Percentiles rank a stretch among this genome's conserved stretches.
These are phyloP conservation scores for Coriolopsis trogii DNA, from an alignment of 1,284 basidiomycete genomes.

Conservation along the genomic window DNA sequence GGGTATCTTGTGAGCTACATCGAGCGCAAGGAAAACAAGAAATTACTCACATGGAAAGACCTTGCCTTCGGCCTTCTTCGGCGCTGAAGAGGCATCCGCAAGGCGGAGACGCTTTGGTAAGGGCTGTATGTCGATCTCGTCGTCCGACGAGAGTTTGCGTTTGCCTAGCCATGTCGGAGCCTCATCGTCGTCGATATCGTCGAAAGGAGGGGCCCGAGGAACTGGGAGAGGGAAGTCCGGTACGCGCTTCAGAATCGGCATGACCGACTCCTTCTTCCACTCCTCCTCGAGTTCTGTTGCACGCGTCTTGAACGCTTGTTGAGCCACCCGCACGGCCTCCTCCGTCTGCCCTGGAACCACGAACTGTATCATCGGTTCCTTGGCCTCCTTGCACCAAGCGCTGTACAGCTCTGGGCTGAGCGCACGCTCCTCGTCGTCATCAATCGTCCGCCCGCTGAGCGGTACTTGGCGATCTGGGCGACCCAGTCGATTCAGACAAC, in stretches of 20 bases:
- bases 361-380: neutral
- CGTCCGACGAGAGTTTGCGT: neutral
- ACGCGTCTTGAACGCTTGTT: neutral
- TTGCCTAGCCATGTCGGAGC: constrained; percentile 1
- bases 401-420: too few species aligned
- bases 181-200: neutral
- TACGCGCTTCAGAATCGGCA: neutral
- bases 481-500: too few species aligned
- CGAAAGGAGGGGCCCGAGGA: neutral
- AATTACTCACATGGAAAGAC: constrained; percentile 9
- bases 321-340: constrained; percentile 24
- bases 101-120: constrained; percentile 10
- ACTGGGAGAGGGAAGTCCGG: constrained; percentile 1
- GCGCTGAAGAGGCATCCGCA: too few species aligned
- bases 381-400: constrained; percentile 8
- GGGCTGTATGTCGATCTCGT: neutral
- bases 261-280: neutral
- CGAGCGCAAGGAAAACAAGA: neutral
- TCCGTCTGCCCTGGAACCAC: constrained; percentile 36
- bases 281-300: neutral
- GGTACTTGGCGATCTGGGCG: too few species aligned
- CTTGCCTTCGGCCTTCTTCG: too few species aligned
- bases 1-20: neutral
- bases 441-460: too few species aligned
- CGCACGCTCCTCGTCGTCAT: too few species aligned